These are phyloP conservation scores for Phytomonas francai DNA, from an alignment of 208 protist species.

Conservation along the genomic window DNA sequence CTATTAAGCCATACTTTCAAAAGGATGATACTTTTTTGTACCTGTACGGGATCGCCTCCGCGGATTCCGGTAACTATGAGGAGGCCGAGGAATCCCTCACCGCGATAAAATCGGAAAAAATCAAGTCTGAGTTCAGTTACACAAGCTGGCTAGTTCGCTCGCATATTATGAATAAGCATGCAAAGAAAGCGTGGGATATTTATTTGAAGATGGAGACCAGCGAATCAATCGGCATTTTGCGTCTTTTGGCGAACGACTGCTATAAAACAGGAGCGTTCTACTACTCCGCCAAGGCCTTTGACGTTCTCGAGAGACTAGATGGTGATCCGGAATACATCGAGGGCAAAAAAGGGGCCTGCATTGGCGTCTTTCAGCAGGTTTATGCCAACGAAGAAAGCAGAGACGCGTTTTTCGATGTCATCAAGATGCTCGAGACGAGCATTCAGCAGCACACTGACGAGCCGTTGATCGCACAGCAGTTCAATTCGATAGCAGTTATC, in stretches of 20 bases:
- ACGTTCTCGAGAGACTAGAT: constrained; percentile 95
- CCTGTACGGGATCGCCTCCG: constrained; percentile 88
- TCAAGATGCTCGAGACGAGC: constrained; percentile 89
- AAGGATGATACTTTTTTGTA: constrained; percentile 93
- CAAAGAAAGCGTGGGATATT: constrained; percentile 93
- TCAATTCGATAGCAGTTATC: constrained; percentile 73
- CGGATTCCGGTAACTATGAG: constrained; percentile 72
- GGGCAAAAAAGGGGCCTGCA: constrained; percentile 95
- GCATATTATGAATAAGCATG: constrained; percentile 93
- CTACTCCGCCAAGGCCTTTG: constrained; percentile 96
- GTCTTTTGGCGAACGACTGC: constrained; percentile 97
- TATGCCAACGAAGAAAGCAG: constrained; percentile 82
- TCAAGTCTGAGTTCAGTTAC: constrained; percentile 90
- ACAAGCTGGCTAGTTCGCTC: constrained; percentile 90
- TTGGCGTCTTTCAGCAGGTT: constrained; percentile 95
- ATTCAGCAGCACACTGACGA: constrained; percentile 61
- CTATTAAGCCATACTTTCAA: constrained; percentile 94
- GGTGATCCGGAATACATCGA: constrained; percentile 92
- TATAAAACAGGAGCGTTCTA: constrained; percentile 94
- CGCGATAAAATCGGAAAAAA: constrained; percentile 85
- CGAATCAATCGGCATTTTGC: constrained; percentile 92
- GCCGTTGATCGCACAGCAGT: constrained; percentile 49
- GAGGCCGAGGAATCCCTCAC: constrained; percentile 88
- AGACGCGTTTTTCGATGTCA: constrained; percentile 88
- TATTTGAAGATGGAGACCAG: constrained; percentile 96